Conservation (phyloP, 495 filamentous ascomycete genomes). For the Penicillium egyptiacum region DNA sequence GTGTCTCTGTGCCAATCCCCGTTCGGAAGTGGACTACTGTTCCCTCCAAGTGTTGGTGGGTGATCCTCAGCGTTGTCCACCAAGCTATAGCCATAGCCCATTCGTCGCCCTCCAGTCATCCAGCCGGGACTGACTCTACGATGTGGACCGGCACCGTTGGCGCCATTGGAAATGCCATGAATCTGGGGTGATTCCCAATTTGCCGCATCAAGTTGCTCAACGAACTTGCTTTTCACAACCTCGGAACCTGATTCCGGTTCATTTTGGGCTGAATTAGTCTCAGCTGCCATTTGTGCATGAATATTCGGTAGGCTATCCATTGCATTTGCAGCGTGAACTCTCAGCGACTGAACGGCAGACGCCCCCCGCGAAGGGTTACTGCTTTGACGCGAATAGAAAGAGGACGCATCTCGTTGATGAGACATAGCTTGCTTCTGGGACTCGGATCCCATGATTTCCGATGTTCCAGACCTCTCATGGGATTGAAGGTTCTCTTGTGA, state of each 20-base stretch:
- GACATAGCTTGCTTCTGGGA: slow-evolving; percentile 8
- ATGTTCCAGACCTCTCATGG: slow-evolving; percentile 7
- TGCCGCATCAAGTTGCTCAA: slow-evolving; percentile 30
- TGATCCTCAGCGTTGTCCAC: slow-evolving; percentile 28
- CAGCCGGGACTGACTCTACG: slow-evolving; percentile 47
- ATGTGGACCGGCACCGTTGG: slow-evolving; percentile 13
- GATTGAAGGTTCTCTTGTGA: slow-evolving; percentile 19
- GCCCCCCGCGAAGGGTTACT: slow-evolving; percentile 17
- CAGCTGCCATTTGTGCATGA: background rate
- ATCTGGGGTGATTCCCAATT: slow-evolving; percentile 6
- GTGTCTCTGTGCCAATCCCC: background rate
- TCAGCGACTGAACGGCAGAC: slow-evolving; percentile 10
- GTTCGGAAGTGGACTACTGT: background rate
- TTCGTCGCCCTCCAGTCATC: slow-evolving; percentile 46
- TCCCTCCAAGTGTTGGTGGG: slow-evolving; percentile 1
- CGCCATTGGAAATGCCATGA: slow-evolving; percentile 3
- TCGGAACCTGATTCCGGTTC: background rate
- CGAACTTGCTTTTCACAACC: slow-evolving; percentile 29
- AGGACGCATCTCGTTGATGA: slow-evolving; percentile 23
- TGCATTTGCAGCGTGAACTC: slow-evolving; percentile 5
- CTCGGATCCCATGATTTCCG: slow-evolving; percentile 10
- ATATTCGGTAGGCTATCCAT: background rate
- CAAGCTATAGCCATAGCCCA: slow-evolving; percentile 45
- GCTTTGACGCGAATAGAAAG: slow-evolving; percentile 33
- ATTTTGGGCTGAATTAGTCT: background rate